Evolutionary conservation across 371 early-diverging fungal species (phyloP).

Genomic region (Actinomortierella ambigua): DNA sequence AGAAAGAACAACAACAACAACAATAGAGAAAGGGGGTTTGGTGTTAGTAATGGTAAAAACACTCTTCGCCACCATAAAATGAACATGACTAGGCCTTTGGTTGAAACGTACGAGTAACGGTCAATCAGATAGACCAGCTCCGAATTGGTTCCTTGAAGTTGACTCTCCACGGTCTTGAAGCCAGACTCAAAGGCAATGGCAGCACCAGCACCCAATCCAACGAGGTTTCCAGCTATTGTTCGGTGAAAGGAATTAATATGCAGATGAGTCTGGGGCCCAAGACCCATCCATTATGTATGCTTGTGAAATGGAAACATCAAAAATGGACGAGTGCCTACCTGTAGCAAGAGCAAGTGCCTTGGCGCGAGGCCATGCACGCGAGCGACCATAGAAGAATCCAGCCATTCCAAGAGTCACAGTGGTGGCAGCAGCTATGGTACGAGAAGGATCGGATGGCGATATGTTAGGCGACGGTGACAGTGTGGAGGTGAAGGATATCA

Average conservation of each 20-base stretch:
- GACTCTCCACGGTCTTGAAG: slow-evolving; percentile 28
- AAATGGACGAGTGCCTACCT: slow-evolving; percentile 2
- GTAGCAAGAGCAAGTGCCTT: slow-evolving; percentile 17
- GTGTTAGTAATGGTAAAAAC: too few relatives aligned
- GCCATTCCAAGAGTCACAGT: slow-evolving; percentile 30
- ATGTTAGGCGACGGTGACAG: neutral
- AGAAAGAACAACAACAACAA: too few relatives aligned
- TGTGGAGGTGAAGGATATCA: neutral
- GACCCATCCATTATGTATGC: neutral
- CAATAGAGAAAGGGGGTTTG: too few relatives aligned
- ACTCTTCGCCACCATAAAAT: too few relatives aligned
- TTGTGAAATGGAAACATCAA: neutral
- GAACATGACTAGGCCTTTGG: too few relatives aligned
- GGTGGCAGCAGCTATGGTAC: slow-evolving; percentile 24
- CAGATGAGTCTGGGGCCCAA: neutral
- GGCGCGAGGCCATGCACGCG: slow-evolving; percentile 20
- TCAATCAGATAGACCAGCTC: slow-evolving; percentile 42
- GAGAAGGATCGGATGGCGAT: neutral
- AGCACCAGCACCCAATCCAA: slow-evolving; percentile 23
- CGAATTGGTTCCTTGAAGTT: slow-evolving; percentile 32
- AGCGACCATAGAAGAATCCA: slow-evolving; percentile 37
- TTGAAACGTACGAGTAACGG: slow-evolving; percentile 36
- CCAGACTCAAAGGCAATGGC: slow-evolving; percentile 42
- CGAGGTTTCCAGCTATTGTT: slow-evolving; percentile 22
- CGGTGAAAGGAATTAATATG: neutral